Conservation (phyloP, 2,329 filamentous ascomycete genomes). For the Monosporascus sp. region DNA sequence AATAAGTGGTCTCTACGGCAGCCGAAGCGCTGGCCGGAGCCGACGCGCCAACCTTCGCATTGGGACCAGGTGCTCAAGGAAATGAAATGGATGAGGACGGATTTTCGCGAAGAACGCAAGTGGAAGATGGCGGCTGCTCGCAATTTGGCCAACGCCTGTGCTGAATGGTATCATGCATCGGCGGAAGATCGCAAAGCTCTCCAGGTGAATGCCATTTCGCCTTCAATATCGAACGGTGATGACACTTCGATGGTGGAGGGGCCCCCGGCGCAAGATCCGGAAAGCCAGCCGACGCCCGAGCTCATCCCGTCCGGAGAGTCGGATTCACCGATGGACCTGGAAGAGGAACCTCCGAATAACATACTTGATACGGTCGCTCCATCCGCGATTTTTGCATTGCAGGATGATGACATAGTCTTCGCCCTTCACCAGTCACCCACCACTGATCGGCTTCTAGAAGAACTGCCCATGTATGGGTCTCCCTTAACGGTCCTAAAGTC, state of each 20-base stretch:
- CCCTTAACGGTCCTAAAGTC: conserved; percentile 54
- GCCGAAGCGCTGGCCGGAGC: conserved; percentile 77
- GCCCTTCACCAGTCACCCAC: conserved; percentile 67
- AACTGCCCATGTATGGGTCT: conserved; percentile 74
- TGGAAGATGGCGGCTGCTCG: conserved; percentile 84
- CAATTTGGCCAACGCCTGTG: conserved; percentile 76
- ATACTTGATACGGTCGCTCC: conserved; percentile 53
- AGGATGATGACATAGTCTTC: conserved; percentile 77
- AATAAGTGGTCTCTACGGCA: conserved; percentile 93
- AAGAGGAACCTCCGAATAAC: conserved; percentile 30
- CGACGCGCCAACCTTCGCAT: conserved; percentile 69
- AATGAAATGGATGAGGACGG: conserved; percentile 97
- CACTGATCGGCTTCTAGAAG: conserved; percentile 70
- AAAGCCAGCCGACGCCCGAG: conserved; percentile 59
- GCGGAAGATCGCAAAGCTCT: conserved; percentile 59
- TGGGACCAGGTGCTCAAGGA: conserved; percentile 84
- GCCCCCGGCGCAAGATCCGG: conserved; percentile 24
- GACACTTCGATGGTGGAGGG: conserved; percentile 30
- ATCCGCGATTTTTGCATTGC: conserved; percentile 77
- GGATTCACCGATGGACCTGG: conserved; percentile 46
- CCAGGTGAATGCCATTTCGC: conserved; percentile 58
- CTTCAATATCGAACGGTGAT: conserved; percentile 31
- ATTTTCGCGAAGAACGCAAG: conserved; percentile 89
- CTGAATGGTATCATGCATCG: conserved; percentile 68
- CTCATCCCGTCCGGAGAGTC: conserved; percentile 59